A percentile compares a stretch with the other conserved stretches of the same genome.
phyloP scores from a whole-genome alignment of 1,284 basidiomycete species.

The Boletellus deceptivus region DNA sequence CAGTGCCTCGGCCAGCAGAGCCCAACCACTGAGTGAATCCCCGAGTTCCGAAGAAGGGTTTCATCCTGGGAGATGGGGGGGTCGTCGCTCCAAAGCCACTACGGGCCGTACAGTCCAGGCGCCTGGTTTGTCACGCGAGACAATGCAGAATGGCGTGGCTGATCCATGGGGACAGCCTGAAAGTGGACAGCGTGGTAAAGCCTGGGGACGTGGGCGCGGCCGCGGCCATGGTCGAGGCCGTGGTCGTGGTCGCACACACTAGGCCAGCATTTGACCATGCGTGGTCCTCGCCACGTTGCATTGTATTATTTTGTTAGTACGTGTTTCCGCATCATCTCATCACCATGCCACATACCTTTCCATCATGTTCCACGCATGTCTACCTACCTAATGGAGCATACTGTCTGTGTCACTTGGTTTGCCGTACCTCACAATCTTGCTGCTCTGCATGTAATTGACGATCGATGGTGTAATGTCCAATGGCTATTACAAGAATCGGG shows the following conservation, averaged over 20 bases:
- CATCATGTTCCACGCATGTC: constrained; percentile 26
- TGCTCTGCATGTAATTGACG: constrained; percentile 15
- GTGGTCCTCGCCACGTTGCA: constrained; percentile 16
- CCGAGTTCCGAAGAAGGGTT: constrained; percentile 1
- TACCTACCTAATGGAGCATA: constrained; percentile 21
- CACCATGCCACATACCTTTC: constrained; percentile 20
- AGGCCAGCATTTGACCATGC: constrained; percentile 8
- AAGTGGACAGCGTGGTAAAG: constrained; percentile 34
- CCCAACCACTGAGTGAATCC: not conserved
- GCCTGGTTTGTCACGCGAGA: constrained; percentile 1
- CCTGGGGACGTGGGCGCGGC: constrained; percentile 39
- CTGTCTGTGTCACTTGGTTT: constrained; percentile 9
- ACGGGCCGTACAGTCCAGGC: not conserved
- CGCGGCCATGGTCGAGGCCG: constrained; percentile 26
- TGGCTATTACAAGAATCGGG: constrained; percentile 1
- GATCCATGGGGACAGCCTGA: constrained; percentile 9
- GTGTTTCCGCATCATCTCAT: constrained; percentile 20
- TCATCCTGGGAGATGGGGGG: constrained; percentile 9
- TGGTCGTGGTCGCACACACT: constrained; percentile 17
- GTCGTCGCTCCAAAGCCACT: constrained; percentile 7
- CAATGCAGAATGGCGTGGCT: constrained; percentile 3
- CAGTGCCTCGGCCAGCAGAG: constrained; percentile 4
- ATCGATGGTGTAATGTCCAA: constrained; percentile 19
- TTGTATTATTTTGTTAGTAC: constrained; percentile 14
- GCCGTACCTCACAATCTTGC: constrained; percentile 14